Evolutionary conservation across 2,329 filamentous ascomycete genomes (phyloP).

Genomic region (Fulvia fulva): DNA sequence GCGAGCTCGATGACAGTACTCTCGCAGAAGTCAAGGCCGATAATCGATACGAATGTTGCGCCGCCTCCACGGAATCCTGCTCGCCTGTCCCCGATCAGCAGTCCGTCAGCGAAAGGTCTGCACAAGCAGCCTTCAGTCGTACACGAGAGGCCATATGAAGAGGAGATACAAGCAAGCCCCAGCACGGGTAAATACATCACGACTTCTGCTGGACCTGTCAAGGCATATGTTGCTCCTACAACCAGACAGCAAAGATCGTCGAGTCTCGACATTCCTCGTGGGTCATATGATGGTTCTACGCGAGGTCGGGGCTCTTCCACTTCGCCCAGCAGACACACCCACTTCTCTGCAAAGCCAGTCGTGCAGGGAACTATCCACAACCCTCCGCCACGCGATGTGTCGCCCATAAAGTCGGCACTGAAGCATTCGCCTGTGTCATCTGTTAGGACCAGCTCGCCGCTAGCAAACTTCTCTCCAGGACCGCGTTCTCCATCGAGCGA

Average conservation of each 20-base stretch:
- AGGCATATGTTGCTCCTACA: constrained; percentile 20
- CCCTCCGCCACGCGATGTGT: constrained; percentile 66
- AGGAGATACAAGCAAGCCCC: constrained; percentile 14
- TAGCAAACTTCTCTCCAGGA: constrained; percentile 48
- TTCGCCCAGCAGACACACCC: constrained; percentile 59
- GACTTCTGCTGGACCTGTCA: constrained; percentile 24
- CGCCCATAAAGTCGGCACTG: constrained; percentile 72
- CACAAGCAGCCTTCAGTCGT: constrained; percentile 35
- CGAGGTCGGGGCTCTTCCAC: constrained; percentile 24
- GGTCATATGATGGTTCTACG: constrained; percentile 10
- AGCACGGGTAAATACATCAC: constrained; percentile 9
- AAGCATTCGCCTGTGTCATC: constrained; percentile 58
- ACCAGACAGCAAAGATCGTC: constrained; percentile 23
- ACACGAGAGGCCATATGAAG: constrained; percentile 31
- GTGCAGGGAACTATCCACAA: constrained; percentile 60
- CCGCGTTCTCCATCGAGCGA: constrained; percentile 49
- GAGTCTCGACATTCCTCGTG: constrained; percentile 34
- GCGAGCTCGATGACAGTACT: not conserved
- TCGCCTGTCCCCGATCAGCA: constrained; percentile 25
- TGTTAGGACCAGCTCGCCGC: constrained; percentile 41
- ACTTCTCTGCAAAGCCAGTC: constrained; percentile 59
- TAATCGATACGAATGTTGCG: constrained; percentile 20
- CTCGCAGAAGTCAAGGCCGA: constrained; percentile 5
- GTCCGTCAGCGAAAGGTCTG: constrained; percentile 19
- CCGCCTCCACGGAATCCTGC: constrained; percentile 33